These are phyloP conservation scores for Aureobasidium lini DNA, from an alignment of 2,329 filamentous ascomycete genomes.

Conservation along the genomic window DNA sequence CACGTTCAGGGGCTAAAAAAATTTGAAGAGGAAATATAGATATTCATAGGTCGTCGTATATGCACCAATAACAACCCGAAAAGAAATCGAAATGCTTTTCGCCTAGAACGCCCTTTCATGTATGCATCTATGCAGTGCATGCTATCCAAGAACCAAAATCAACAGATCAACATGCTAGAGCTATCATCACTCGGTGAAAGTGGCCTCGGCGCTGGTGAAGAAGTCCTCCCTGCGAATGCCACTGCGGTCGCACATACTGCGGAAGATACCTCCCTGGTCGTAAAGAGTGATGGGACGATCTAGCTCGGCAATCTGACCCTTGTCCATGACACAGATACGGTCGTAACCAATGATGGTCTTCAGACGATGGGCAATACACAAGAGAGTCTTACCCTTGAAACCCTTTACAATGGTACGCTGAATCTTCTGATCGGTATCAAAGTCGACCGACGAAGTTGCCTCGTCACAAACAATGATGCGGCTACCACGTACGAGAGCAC, in stretches of 20 bases:
- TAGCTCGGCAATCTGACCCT: conserved; percentile 78
- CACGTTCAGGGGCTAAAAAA: not conserved
- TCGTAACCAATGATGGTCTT: conserved; percentile 87
- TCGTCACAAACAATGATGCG: conserved; percentile 97
- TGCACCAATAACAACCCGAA: not conserved
- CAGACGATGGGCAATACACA: conserved; percentile 88
- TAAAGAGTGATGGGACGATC: conserved; percentile 70
- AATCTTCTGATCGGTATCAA: conserved; percentile 95
- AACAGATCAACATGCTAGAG: not conserved
- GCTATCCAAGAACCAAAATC: not conserved
- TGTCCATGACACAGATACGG: conserved; percentile 93
- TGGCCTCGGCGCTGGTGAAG: conserved; percentile 11
- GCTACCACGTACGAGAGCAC: conserved; percentile 77
- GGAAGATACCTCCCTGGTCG: conserved; percentile 69
- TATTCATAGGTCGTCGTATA: conserved; percentile 4
- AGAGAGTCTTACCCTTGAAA: conserved; percentile 77
- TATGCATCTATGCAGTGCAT: conserved; percentile 3
- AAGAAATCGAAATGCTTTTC: not conserved
- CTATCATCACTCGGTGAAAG: not conserved
- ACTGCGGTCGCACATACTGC: conserved; percentile 81
- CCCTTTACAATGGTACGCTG: conserved; percentile 78
- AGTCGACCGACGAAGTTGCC: conserved; percentile 85
- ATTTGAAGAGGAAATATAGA: not conserved
- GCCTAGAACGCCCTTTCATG: not conserved
- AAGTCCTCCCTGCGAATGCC: conserved; percentile 58